Evolutionary conservation across 352 stramenopile species (phyloP).

Genomic region (Aphanomyces euteiches): DNA sequence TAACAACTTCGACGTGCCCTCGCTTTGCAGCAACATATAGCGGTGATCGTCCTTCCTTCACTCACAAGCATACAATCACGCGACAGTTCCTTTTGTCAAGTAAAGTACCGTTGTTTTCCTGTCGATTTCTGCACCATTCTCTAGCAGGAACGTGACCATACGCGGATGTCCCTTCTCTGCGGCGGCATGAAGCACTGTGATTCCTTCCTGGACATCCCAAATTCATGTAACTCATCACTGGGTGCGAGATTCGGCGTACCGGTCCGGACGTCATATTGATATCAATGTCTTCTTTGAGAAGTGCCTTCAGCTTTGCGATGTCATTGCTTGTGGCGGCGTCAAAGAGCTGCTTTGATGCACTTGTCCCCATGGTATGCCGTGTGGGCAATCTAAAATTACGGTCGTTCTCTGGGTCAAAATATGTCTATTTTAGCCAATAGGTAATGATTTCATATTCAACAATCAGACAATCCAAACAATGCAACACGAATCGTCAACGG

Average conservation of each 20-base stretch:
- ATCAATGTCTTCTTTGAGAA: conserved; percentile 27
- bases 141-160: conserved; percentile 11
- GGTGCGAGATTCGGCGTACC: not conserved
- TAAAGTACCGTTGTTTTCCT: conserved; percentile 20
- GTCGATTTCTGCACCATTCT: conserved; percentile 26
- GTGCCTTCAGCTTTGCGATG: conserved; percentile 37
- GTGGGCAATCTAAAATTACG: conserved; percentile 18
- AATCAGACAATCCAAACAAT: not conserved
- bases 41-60: conserved; percentile 25
- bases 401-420: conserved; percentile 33
- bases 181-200: conserved; percentile 25
- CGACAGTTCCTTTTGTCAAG: not conserved
- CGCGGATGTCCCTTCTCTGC: conserved; percentile 27
- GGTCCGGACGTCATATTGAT: conserved; percentile 19
- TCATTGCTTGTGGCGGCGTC: conserved; percentile 35
- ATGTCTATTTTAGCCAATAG: conserved; percentile 29
- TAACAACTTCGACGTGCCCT: conserved; percentile 27
- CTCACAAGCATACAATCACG: not conserved
- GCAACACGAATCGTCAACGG: not conserved
- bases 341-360: conserved; percentile 30
- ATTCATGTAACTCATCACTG: no score
- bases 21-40: conserved; percentile 27
- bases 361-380: conserved; percentile 28
- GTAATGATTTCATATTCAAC: conserved; percentile 4
- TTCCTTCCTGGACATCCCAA: conserved; percentile 9